phyloP scores from a whole-genome alignment of 148 eudicot genomes.

The Cornus florida region DNA sequence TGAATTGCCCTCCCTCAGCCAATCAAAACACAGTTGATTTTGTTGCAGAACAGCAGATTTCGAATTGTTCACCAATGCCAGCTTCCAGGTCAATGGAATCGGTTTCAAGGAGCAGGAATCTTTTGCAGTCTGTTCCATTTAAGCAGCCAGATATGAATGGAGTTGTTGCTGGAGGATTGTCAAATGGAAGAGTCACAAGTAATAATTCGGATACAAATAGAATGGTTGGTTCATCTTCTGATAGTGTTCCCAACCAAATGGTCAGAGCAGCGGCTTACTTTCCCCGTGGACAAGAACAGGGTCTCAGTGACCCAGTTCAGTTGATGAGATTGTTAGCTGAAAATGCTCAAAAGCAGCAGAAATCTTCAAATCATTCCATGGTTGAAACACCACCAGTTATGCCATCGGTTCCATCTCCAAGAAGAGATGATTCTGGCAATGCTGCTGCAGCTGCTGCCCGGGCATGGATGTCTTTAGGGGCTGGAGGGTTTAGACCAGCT shows the following conservation, averaged over 20 bases:
- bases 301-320: conserved; percentile 81
- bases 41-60: conserved; percentile 32
- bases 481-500: conserved; percentile 52
- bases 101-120: conserved; percentile 28
- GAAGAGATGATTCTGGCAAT: conserved; percentile 49
- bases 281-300: conserved; percentile 55
- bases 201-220: conserved; percentile 37
- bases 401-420: conserved; percentile 36
- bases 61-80: conserved; percentile 27
- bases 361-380: conserved; percentile 29
- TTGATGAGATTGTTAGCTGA: conserved; percentile 78
- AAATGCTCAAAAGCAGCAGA: conserved; percentile 67
- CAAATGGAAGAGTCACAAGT: conserved; percentile 34
- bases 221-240: conserved; percentile 28
- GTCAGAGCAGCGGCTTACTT: conserved; percentile 26
- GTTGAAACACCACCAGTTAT: conserved; percentile 23
- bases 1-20: conserved; percentile 43
- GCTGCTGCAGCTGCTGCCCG: conserved; percentile 79
- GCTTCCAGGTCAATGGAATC: conserved; percentile 31
- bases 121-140: conserved; percentile 42
- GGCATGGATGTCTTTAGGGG: conserved; percentile 84
- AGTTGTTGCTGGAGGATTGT: conserved; percentile 30
- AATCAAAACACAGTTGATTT: conserved; percentile 31
- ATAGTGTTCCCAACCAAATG: conserved; percentile 24
- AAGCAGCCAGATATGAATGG: conserved; percentile 46